These are phyloP conservation scores for Begonia fuchsioides DNA, from an alignment of 306 rosid species.

Conservation along the genomic window DNA sequence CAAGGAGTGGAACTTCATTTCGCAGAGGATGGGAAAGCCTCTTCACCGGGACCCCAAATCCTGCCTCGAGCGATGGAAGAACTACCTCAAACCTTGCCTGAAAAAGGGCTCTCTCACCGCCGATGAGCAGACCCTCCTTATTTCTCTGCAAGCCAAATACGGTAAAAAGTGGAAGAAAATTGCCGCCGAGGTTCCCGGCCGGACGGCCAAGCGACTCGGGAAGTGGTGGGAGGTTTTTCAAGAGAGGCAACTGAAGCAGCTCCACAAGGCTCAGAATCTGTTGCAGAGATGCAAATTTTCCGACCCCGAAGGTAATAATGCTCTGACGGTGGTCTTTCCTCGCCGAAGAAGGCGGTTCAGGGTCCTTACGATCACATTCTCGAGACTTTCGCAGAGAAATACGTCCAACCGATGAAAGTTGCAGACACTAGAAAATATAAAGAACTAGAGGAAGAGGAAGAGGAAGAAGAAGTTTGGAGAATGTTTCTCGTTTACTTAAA, in stretches of 20 bases:
- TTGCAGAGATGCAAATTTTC: conserved; percentile 1
- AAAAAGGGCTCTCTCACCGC: conserved; percentile 36
- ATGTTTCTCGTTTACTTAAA: no score
- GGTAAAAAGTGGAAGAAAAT: conserved; percentile 48
- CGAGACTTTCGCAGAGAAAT: conserved; percentile 41
- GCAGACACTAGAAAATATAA: no score
- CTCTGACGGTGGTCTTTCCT: neutral
- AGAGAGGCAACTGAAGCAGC: conserved; percentile 32
- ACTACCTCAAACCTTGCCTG: conserved; percentile 32
- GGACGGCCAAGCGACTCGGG: no score
- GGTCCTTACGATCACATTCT: conserved; percentile 37
- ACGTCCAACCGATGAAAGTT: conserved; percentile 31
- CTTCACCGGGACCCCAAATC: no score
- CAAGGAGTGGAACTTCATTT: conserved; percentile 24
- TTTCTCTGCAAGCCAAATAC: conserved; percentile 39
- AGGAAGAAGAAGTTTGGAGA: no score
- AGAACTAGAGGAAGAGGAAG: neutral
- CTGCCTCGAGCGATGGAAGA: no score
- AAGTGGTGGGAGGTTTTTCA: conserved; percentile 46
- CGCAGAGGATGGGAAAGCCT: no score
- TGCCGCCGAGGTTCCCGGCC: no score
- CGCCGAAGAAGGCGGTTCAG: conserved; percentile 20
- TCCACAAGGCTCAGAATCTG: conserved; percentile 3
- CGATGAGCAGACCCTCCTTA: conserved; percentile 27
- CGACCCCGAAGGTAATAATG: conserved; percentile 7